A percentile compares a stretch with the other conserved stretches of the same genome.
Evolutionary conservation across 2,329 filamentous ascomycete genomes (phyloP).

Genomic region (Pseudogymnoascus sp.): DNA sequence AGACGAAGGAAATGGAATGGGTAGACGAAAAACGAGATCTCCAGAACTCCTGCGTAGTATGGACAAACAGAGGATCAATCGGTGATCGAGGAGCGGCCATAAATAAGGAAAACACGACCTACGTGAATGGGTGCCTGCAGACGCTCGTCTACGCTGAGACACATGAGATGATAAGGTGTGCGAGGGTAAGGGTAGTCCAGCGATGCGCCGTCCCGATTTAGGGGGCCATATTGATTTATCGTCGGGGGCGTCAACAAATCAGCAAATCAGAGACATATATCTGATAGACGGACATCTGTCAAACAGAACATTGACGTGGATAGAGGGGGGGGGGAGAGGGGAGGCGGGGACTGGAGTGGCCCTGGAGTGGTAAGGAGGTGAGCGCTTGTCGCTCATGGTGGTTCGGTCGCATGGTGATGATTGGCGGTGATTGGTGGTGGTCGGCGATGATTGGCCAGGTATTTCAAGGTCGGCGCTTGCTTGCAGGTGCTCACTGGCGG

Average conservation of each 20-base stretch:
- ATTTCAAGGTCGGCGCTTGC: slow-evolving; percentile 1
- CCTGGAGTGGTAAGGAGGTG: not conserved
- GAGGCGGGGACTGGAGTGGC: not conserved
- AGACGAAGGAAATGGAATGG: slow-evolving; percentile 10
- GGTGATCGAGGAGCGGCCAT: slow-evolving; percentile 5
- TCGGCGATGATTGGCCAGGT: not conserved
- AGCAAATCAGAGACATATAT: not conserved
- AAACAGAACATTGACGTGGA: not conserved
- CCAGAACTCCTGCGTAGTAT: not conserved
- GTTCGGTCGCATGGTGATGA: not conserved
- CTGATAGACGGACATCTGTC: not conserved
- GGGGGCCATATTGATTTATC: not conserved
- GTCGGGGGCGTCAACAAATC: not conserved
- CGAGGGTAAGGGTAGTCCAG: not conserved
- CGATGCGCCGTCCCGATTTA: not conserved
- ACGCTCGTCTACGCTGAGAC: not conserved
- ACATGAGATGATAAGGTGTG: slow-evolving; percentile 7
- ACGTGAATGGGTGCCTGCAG: not conserved
- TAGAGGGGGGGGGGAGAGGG: not conserved
- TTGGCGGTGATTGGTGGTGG: not conserved
- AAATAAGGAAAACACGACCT: slow-evolving; percentile 8
- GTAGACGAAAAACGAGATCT: slow-evolving; percentile 13
- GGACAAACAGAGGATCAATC: slow-evolving; percentile 4
- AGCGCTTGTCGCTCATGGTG: not conserved
- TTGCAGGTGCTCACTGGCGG: not conserved